A percentile compares a stretch with the other conserved stretches of the same genome.
phyloP scores from a whole-genome alignment of 2,329 filamentous ascomycete genomes.

The Nannizziopsis barbatae region DNA sequence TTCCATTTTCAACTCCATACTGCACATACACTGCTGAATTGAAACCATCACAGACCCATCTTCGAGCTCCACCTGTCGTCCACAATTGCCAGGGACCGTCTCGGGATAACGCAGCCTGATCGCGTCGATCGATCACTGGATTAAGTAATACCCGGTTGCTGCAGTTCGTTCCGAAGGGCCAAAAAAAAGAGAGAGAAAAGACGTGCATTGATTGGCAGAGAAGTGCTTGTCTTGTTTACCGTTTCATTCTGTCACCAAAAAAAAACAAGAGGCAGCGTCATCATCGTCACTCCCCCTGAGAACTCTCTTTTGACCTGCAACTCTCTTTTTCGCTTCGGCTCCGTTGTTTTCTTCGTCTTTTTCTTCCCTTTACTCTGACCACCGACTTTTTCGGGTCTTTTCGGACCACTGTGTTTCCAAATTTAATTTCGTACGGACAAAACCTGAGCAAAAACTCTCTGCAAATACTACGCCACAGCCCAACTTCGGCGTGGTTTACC shows the following conservation, averaged over 20 bases:
- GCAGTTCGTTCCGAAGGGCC: background rate
- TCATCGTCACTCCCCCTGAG: constrained; percentile 1
- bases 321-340: background rate
- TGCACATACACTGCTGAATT: too few relatives aligned
- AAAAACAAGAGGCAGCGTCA: background rate
- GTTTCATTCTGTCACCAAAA: background rate
- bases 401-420: constrained; percentile 2
- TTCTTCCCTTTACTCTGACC: background rate
- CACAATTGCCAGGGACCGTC: background rate
- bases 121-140: background rate
- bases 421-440: constrained; percentile 4
- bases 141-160: constrained; percentile 9
- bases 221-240: background rate
- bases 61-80: background rate
- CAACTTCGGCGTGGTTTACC: constrained; percentile 2
- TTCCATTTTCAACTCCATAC: too few relatives aligned
- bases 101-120: background rate
- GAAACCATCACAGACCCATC: too few relatives aligned
- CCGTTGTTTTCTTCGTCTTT: background rate
- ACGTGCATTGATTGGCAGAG: too few relatives aligned
- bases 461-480: constrained; percentile 9
- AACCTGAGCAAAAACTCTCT: background rate
- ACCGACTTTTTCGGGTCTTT: constrained; percentile 4
- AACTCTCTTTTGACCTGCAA: background rate
- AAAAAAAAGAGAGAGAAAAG: too few relatives aligned